These are phyloP conservation scores for Malus asiatica DNA, from an alignment of 306 rosid species.

Conservation along the genomic window DNA sequence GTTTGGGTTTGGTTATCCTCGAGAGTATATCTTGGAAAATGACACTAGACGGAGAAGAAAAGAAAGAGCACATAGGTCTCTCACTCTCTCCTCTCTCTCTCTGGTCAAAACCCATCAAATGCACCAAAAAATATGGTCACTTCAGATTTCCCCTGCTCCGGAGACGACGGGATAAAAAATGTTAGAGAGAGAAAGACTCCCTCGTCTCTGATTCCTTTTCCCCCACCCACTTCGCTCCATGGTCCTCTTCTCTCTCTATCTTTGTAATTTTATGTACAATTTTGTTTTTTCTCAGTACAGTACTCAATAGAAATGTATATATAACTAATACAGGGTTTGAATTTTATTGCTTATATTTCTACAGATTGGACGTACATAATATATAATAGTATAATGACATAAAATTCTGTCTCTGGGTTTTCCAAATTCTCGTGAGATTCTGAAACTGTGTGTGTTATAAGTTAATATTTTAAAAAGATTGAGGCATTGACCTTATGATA, in stretches of 20 bases:
- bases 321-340: not conserved
- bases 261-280: not conserved
- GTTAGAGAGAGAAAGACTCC: constrained; percentile 47
- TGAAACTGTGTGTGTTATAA: not conserved
- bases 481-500: constrained; percentile 29
- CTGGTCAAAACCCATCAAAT: constrained; percentile 35
- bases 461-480: not conserved
- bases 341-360: constrained; percentile 22
- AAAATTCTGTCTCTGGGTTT: constrained; percentile 2
- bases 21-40: constrained; percentile 78
- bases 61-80: constrained; percentile 25
- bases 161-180: constrained; percentile 56
- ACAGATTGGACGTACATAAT: constrained; percentile 7
- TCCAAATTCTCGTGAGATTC: constrained; percentile 28
- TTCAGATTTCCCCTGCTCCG: constrained; percentile 51
- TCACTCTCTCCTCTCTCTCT: constrained; percentile 10
- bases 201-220: constrained; percentile 57
- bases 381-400: not conserved
- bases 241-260: constrained; percentile 9
- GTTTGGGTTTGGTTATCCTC: constrained; percentile 40
- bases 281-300: not conserved
- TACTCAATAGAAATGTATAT: not conserved
- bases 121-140: constrained; percentile 25
- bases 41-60: constrained; percentile 53
- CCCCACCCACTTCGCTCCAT: constrained; percentile 52